Conservation (phyloP, 2,329 filamentous ascomycete species). For the Acarospora socialis region DNA sequence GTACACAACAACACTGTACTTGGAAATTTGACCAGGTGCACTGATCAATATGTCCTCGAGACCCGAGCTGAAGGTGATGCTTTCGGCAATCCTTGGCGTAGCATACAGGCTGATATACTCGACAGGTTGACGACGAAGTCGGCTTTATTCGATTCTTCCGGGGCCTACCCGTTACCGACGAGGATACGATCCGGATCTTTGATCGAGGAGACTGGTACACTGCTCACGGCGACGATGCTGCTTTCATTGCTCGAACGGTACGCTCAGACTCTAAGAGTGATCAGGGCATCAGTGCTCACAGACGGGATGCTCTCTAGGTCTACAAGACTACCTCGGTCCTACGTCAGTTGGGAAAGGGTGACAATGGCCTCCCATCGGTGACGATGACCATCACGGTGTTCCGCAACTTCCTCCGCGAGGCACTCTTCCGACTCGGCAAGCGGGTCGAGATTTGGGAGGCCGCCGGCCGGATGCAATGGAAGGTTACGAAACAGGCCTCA, state of each 20-base stretch:
- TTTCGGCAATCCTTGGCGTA: background rate
- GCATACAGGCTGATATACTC: background rate
- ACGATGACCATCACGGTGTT: constrained; percentile 93
- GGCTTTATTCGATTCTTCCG: constrained; percentile 97
- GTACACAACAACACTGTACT: no score
- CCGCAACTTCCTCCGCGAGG: constrained; percentile 86
- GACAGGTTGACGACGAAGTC: constrained; percentile 82
- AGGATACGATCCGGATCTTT: constrained; percentile 76
- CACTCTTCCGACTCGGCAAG: constrained; percentile 81
- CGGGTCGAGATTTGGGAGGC: constrained; percentile 82
- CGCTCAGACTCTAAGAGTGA: constrained; percentile 15
- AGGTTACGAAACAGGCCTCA: constrained; percentile 78
- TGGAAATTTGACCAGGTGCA: no score
- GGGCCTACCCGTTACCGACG: constrained; percentile 55
- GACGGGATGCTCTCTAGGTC: constrained; percentile 38
- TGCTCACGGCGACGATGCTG: constrained; percentile 67
- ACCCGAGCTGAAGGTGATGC: constrained; percentile 9
- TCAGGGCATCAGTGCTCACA: no score
- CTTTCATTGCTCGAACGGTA: constrained; percentile 67
- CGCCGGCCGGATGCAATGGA: constrained; percentile 73
- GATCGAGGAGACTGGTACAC: constrained; percentile 93
- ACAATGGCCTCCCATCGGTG: constrained; percentile 78
- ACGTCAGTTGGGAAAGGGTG: constrained; percentile 70
- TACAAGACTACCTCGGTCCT: constrained; percentile 98
- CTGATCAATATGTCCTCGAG: constrained; percentile 13